phyloP scores from a whole-genome alignment of 805 yeast genomes.

The Saccharomyces paradoxus region DNA sequence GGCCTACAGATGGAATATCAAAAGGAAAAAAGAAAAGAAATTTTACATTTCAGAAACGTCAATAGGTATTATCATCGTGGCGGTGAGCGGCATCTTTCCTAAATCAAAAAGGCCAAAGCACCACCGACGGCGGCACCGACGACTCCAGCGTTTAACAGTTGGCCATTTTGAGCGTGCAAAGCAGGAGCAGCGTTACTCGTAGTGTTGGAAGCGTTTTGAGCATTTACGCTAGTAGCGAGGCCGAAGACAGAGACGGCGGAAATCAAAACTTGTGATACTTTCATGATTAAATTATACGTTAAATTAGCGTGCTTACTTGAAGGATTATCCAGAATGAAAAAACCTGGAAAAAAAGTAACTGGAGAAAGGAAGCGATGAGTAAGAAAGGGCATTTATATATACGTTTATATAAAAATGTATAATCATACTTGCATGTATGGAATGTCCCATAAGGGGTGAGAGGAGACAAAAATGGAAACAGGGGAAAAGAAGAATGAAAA shows the following conservation, averaged over 20 bases:
- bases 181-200: slow-evolving; percentile 5
- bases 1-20: not conserved
- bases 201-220: slow-evolving; percentile 4
- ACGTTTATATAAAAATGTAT: not conserved
- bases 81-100: not conserved
- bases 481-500: not conserved
- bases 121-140: slow-evolving; percentile 13
- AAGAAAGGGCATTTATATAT: not conserved
- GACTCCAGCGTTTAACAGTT: slow-evolving; percentile 4
- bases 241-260: slow-evolving; percentile 7
- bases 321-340: not conserved
- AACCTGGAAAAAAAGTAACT: not conserved
- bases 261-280: slow-evolving; percentile 6
- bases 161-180: not conserved
- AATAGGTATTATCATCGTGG: not conserved
- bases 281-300: slow-evolving; percentile 4
- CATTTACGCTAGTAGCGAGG: slow-evolving; percentile 5
- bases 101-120: slow-evolving; percentile 9
- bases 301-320: not conserved
- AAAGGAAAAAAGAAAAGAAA: not conserved
- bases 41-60: not conserved
- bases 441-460: not conserved
- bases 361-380: not conserved
- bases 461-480: not conserved
- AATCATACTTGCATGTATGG: not conserved